Conservation (phyloP, 2,329 filamentous ascomycete species). For the Ceratocystiopsis sp. region DNA sequence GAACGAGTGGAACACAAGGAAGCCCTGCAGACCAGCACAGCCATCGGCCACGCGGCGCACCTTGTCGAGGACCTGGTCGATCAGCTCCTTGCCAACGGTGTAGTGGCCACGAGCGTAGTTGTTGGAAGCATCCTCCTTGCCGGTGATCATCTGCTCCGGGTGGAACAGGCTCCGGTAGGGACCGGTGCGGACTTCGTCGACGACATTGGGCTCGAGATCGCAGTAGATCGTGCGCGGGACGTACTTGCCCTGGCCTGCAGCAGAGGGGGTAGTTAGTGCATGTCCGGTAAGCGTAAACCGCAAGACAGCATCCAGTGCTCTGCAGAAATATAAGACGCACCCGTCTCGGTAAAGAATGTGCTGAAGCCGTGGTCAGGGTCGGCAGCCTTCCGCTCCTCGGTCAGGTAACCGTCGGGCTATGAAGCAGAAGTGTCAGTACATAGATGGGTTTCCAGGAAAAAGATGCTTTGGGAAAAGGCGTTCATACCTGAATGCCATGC, state of each 20-base stretch:
- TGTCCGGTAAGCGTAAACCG: background rate
- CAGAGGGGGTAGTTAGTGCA: background rate
- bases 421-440: conserved; percentile 17
- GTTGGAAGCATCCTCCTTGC: conserved; percentile 99
- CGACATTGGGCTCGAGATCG: conserved; percentile 98
- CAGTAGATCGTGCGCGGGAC: conserved; percentile 98
- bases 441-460: no score
- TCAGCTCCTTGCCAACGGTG: conserved; percentile 98
- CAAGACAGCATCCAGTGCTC: no score
- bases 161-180: conserved; percentile 94
- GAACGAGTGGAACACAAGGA: conserved; percentile 99
- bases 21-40: conserved; percentile 95
- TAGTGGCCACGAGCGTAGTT: conserved; percentile 99
- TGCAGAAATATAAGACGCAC: conserved; percentile 31
- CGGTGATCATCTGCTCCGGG: conserved; percentile 98
- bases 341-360: conserved; percentile 99
- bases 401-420: conserved; percentile 96
- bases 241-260: conserved; percentile 87
- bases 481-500: conserved; percentile 86
- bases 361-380: conserved; percentile 96
- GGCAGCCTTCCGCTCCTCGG: conserved; percentile 87
- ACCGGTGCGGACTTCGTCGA: conserved; percentile 97
- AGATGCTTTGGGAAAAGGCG: no score
- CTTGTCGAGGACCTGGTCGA: conserved; percentile 95
- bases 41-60: conserved; percentile 94